A percentile compares a stretch with the other conserved stretches of the same genome.
Evolutionary conservation across 441 rosid genomes (phyloP).

Genomic region (Flueggea neowawraea): DNA sequence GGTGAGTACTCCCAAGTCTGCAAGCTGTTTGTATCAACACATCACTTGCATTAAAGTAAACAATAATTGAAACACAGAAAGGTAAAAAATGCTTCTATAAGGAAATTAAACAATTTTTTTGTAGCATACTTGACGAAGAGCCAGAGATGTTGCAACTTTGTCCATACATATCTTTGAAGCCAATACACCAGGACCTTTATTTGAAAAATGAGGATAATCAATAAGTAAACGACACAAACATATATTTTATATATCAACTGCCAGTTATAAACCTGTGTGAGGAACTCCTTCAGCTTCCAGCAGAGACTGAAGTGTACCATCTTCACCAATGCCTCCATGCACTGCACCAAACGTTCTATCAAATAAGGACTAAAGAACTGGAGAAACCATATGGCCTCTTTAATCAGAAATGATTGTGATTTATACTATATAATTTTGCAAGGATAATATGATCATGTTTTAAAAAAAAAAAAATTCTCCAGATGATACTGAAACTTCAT

Average conservation of each 20-base stretch:
- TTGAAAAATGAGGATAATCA: constrained; percentile 13
- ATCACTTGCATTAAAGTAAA: constrained; percentile 6
- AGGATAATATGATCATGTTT: not conserved
- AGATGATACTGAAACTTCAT: not conserved
- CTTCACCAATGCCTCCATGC: constrained; percentile 99
- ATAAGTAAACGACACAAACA: not conserved
- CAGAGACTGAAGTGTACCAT: constrained; percentile 87
- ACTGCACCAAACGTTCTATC: constrained; percentile 41
- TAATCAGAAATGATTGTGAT: not conserved
- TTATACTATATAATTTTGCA: not conserved
- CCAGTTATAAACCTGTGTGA: constrained; percentile 50
- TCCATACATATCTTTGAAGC: constrained; percentile 95
- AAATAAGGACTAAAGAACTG: not conserved
- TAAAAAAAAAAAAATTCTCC: not conserved
- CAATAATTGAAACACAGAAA: constrained; percentile 2
- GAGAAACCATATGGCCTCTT: too few species aligned
- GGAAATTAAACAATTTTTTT: constrained; percentile 6
- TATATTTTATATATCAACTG: not conserved
- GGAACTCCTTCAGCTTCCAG: constrained; percentile 83
- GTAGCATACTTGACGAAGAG: constrained; percentile 69
- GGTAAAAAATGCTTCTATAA: not conserved
- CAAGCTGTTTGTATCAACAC: constrained; percentile 49
- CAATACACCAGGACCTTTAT: constrained; percentile 77
- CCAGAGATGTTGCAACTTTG: constrained; percentile 82
- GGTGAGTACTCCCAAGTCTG: constrained; percentile 76